Percentiles rank a stretch among this genome's conserved stretches.
phyloP scores from a whole-genome alignment of 345 rosid species.

The Populus alba region DNA sequence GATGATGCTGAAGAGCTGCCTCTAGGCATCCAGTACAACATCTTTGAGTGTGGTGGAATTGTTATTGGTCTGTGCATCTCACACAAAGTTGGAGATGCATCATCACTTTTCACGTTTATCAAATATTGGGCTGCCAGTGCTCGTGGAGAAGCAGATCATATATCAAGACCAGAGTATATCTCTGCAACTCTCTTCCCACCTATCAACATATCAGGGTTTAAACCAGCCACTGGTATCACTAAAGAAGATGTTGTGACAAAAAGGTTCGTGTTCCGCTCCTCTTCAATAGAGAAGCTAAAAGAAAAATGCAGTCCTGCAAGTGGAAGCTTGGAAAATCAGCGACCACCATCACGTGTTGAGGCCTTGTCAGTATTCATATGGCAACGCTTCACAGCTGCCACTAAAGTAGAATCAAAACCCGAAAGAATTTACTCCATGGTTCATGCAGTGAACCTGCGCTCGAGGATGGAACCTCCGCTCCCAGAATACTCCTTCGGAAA shows the following conservation, averaged over 20 bases:
- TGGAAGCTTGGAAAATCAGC: background rate
- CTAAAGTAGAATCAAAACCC: constrained; percentile 8
- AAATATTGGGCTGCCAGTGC: constrained; percentile 31
- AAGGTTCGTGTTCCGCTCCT: constrained; percentile 11
- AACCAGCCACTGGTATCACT: constrained; percentile 1
- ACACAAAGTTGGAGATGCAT: constrained; percentile 46
- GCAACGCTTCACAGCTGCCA: constrained; percentile 39
- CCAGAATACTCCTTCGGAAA: constrained; percentile 43
- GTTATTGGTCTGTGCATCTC: constrained; percentile 32
- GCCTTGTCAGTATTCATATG: constrained; percentile 45
- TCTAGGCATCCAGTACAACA: constrained; percentile 33
- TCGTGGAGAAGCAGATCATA: constrained; percentile 11
- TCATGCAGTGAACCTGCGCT: constrained; percentile 43
- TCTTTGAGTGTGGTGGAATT: constrained; percentile 45
- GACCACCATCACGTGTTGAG: constrained; percentile 34
- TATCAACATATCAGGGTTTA: constrained; percentile 11
- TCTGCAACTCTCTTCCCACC: constrained; percentile 23
- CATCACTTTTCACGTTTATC: constrained; percentile 32
- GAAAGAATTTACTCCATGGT: constrained; percentile 17
- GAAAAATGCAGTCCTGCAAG: background rate
- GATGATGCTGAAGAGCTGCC: constrained; percentile 13
- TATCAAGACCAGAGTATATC: background rate
- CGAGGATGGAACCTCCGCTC: constrained; percentile 25
- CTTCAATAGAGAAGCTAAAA: constrained; percentile 4
- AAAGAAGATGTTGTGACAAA: constrained; percentile 5